phyloP scores from a whole-genome alignment of 108 stramenopile genomes.

The Stephanodiscus minutulus region DNA sequence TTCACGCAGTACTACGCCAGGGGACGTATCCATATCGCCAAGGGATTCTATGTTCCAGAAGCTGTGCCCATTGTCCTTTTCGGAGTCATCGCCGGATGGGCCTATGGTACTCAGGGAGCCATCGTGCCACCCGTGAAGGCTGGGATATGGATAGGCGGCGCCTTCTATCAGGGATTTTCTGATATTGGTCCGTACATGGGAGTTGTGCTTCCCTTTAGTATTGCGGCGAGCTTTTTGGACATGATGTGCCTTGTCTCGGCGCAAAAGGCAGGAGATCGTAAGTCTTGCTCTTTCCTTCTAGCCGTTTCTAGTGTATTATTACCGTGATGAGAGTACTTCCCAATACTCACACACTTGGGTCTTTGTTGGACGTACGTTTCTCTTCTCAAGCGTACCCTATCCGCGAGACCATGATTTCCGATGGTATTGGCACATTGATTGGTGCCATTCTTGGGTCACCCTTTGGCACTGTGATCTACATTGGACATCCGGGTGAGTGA shows the following conservation, averaged over 20 bases:
- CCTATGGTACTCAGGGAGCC: constrained; percentile 28
- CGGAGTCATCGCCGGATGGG: constrained; percentile 55
- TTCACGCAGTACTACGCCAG: constrained; percentile 53
- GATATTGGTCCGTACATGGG: constrained; percentile 52
- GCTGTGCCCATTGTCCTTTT: constrained; percentile 48
- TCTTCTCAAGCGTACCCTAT: constrained; percentile 43
- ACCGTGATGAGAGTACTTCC: too few species aligned
- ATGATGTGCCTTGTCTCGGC: constrained; percentile 62
- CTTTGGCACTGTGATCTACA: constrained; percentile 72
- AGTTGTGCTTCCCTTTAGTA: constrained; percentile 56
- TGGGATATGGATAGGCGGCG: constrained; percentile 37
- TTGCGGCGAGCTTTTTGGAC: constrained; percentile 41
- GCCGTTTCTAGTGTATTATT: too few species aligned
- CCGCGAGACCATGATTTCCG: constrained; percentile 63
- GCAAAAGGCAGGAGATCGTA: constrained; percentile 60
- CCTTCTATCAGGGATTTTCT: constrained; percentile 39
- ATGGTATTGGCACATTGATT: constrained; percentile 72
- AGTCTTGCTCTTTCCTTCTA: too few species aligned
- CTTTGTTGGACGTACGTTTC: too few species aligned
- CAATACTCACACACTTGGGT: too few species aligned
- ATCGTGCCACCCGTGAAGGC: constrained; percentile 16
- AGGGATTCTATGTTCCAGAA: constrained; percentile 47
- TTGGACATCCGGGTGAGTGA: constrained; percentile 61
- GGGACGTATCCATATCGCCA: constrained; percentile 32
- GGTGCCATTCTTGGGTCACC: constrained; percentile 62